Evolutionary conservation across 2,329 filamentous ascomycete species (phyloP).

Genomic region (Scedosporium minutisporum): DNA sequence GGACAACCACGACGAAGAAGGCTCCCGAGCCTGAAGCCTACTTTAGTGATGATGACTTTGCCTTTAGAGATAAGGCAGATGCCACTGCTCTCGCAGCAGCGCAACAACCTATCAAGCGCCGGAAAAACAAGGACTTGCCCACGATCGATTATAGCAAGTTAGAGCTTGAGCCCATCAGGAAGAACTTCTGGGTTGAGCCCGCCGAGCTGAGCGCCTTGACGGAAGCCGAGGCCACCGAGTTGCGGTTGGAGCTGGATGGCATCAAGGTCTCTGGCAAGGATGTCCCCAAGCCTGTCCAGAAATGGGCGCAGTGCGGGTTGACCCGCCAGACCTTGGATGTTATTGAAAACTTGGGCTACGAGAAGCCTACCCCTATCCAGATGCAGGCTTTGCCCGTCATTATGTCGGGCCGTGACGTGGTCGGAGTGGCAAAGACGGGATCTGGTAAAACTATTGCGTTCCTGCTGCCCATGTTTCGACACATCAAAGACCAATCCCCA

Average conservation of each 20-base stretch:
- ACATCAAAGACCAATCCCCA: constrained; percentile 86
- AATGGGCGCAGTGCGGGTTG: constrained; percentile 92
- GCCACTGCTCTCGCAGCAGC: constrained; percentile 32
- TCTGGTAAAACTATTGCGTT: constrained; percentile 97
- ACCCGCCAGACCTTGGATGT: constrained; percentile 81
- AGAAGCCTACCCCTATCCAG: constrained; percentile 87
- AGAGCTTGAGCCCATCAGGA: constrained; percentile 75
- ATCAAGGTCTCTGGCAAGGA: constrained; percentile 88
- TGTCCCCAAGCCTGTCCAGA: constrained; percentile 86
- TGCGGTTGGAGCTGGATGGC: constrained; percentile 82
- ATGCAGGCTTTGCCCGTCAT: constrained; percentile 89
- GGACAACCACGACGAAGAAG: constrained; percentile 31
- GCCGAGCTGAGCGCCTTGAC: constrained; percentile 73
- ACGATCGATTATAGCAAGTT: constrained; percentile 78
- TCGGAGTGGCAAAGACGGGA: constrained; percentile 94
- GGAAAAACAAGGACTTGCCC: constrained; percentile 87
- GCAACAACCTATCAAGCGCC: constrained; percentile 50
- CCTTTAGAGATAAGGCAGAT: constrained; percentile 38
- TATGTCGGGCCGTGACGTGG: constrained; percentile 92
- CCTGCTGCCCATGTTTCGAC: constrained; percentile 90
- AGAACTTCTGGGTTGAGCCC: constrained; percentile 92
- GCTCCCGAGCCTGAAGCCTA: constrained; percentile 69
- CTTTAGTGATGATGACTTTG: constrained; percentile 75
- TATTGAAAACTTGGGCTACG: constrained; percentile 70
- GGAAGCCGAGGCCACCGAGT: constrained; percentile 69